phyloP scores from a whole-genome alignment of 2,329 filamentous ascomycete genomes.

The Parastagonospora avenae region DNA sequence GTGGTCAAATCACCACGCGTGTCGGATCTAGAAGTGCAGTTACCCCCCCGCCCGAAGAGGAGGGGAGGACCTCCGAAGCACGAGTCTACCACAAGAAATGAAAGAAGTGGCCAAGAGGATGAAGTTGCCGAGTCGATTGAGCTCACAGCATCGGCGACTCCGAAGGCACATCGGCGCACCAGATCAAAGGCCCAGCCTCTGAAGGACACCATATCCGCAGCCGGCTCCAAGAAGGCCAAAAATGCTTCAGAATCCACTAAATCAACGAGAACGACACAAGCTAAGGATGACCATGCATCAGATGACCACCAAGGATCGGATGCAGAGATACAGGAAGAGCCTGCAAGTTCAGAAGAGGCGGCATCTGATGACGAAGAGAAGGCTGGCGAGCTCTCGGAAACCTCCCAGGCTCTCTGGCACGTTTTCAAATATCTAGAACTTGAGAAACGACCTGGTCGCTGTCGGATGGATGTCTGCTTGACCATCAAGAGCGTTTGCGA shows the following conservation, averaged over 20 bases:
- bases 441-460: conserved; percentile 19
- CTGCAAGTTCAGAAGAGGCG: too few species aligned
- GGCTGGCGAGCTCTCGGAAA: conserved; percentile 3
- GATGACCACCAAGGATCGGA: too few species aligned
- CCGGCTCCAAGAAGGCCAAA: neutral
- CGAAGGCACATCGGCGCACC: neutral
- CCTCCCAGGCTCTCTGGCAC: conserved; percentile 10
- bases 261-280: neutral
- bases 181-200: neutral
- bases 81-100: too few species aligned
- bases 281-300: too few species aligned
- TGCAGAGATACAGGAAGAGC: too few species aligned
- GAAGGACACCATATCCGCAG: neutral
- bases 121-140: neutral
- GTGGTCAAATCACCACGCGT: too few species aligned
- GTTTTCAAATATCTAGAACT: conserved; percentile 30
- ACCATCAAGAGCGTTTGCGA: conserved; percentile 20
- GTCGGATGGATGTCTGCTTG: conserved; percentile 19
- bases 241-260: neutral
- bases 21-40: neutral
- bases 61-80: neutral
- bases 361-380: neutral
- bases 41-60: neutral
- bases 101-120: neutral
- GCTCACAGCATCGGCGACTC: neutral